Base-by-base conservation (phyloP, 306 rosid genomes). In the Sesbania bispinosa region DNA sequence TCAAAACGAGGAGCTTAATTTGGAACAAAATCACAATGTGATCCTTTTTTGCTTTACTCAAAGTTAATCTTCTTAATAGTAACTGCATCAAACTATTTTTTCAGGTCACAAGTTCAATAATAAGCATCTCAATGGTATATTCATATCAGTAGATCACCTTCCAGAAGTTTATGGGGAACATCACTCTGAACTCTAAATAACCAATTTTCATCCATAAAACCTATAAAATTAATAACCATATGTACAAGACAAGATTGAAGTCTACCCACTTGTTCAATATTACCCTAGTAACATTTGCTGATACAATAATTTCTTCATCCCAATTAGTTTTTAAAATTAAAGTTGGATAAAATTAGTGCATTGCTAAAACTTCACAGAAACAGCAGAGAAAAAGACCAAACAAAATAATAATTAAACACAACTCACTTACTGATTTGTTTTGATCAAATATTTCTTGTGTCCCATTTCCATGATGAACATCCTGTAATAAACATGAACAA, bases 401-500 rank as follows among this genome's bases (percentile, higher is more conserved):
- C n/a, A 53, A 5, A 62, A 79, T 35, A 65, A 74, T 46, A 62
- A 79, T 15, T 18, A 73, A 38, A 82, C 0, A 50, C 53, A 64
- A 66, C 99, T 86, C 39, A 35, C 81, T n/a, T n/a, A 91, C 97
- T 65, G n/a, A n/a, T 85, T 91, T 91, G 85, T 88, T 91, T 51
- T 71, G 74, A 11, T 91, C 90, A 82, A 94, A 94, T 80, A 94
- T 94, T 76, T 94, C 99, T 62, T 94, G 99, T 50, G 97, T 94
- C 62, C 97, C 99, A 81, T 94, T 94, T 71, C 99, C 99, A 68
- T 94, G 97, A 81, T 94, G 99, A 82, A 94, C 97, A 86, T 94
- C 99, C 96, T 91, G 79, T 58, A 71, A 76, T 15, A 67, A 76
- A 38, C 48, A 60, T 0, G 9, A 52, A 41, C 74, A 39, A 54